Conservation (phyloP, 75 land plant species). For the Gnetum montanum region DNA sequence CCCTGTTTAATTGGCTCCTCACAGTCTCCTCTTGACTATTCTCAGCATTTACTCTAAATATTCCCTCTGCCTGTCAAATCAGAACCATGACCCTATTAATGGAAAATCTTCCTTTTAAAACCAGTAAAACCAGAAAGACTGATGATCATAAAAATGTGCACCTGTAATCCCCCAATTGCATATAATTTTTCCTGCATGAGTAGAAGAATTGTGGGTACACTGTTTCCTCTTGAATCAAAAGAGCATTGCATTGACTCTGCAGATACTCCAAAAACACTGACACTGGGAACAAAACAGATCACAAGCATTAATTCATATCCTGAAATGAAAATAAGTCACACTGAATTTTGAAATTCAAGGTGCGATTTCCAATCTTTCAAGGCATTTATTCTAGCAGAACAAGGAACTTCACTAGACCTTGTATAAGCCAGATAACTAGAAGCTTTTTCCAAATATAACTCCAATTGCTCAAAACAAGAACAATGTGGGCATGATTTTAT, state of each 20-base stretch:
- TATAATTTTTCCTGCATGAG: constrained; percentile 55
- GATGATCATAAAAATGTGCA: constrained; percentile 6
- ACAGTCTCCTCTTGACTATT: constrained; percentile 42
- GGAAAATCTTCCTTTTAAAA: not conserved
- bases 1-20: constrained; percentile 33
- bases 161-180: constrained; percentile 77
- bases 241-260: constrained; percentile 46
- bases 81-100: not conserved
- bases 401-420: no score
- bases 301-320: no score
- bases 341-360: no score
- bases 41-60: constrained; percentile 53
- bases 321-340: no score
- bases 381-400: no score
- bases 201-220: constrained; percentile 42
- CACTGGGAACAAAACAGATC: constrained; percentile 19
- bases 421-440: no score
- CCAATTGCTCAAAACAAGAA: no score
- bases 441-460: no score
- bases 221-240: constrained; percentile 36
- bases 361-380: no score
- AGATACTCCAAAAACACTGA: constrained; percentile 43
- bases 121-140: not conserved
- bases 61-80: constrained; percentile 43
- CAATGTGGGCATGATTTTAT: no score